Evolutionary conservation across 192 early-diverging fungal species (phyloP).

Genomic region (Umbelopsis ramanniana): DNA sequence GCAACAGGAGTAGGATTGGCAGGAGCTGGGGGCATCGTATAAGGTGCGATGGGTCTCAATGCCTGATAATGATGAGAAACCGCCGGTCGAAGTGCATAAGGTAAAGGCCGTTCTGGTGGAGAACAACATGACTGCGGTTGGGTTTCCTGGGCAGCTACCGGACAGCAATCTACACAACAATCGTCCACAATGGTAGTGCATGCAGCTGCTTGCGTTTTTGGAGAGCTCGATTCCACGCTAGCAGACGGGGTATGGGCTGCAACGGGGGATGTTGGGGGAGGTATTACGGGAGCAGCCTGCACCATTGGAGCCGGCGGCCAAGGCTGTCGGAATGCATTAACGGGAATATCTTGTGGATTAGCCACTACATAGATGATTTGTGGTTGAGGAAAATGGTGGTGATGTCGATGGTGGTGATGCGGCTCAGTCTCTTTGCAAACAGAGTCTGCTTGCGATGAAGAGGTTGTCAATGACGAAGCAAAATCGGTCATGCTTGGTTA

Average conservation of each 20-base stretch:
- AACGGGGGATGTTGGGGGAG: not conserved
- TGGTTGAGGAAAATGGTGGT: conserved; percentile 1
- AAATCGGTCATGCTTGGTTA: conserved; percentile 11
- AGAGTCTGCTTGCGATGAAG: not conserved
- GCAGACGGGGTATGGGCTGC: not conserved
- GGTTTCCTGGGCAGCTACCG: conserved; percentile 32
- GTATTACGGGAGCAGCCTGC: not conserved
- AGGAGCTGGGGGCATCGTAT: not conserved
- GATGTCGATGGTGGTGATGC: conserved; percentile 22
- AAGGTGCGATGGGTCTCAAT: conserved; percentile 10
- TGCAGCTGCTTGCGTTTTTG: not conserved
- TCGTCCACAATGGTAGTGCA: conserved; percentile 26
- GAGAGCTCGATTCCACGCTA: not conserved
- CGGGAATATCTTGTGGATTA: conserved; percentile 2
- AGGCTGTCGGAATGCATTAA: conserved; percentile 1
- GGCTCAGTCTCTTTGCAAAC: not conserved
- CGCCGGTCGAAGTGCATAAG: conserved; percentile 6
- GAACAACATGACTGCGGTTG: not conserved
- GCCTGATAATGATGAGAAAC: conserved; percentile 18
- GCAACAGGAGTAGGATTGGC: not conserved
- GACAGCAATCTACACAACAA: conserved; percentile 46
- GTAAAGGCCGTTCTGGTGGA: not conserved
- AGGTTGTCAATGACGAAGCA: not conserved
- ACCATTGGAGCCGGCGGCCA: not conserved
- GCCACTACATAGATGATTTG: conserved; percentile 13